Percentiles rank a stretch among this genome's conserved stretches.
Evolutionary conservation across 2,329 filamentous ascomycete genomes (phyloP).

Genomic region (Aspergillus fructus): DNA sequence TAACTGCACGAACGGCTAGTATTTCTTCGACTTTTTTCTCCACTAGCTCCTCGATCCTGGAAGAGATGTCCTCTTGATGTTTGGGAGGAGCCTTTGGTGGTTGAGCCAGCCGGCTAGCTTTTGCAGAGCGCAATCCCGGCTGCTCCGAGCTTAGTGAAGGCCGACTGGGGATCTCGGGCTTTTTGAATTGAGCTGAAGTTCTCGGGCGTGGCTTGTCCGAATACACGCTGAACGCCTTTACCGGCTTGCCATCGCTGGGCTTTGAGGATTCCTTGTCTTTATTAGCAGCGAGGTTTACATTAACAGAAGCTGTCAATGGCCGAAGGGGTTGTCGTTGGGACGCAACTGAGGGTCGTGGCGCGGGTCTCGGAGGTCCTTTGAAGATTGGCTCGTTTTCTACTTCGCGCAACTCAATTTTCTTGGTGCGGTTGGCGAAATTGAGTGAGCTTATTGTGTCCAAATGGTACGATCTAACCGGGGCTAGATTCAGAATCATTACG

Average conservation of each 20-base stretch:
- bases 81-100: constrained; percentile 29
- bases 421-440: constrained; percentile 92
- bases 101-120: constrained; percentile 42
- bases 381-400: constrained; percentile 94
- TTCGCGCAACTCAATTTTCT: constrained; percentile 93
- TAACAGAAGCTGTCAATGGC: constrained; percentile 72
- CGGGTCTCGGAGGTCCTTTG: constrained; percentile 67
- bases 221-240: constrained; percentile 84
- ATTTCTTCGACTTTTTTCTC: constrained; percentile 90
- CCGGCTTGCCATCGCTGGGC: constrained; percentile 65
- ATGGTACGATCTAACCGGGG: constrained; percentile 88
- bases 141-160: constrained; percentile 39
- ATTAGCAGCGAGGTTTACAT: constrained; percentile 62
- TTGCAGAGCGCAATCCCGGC: constrained; percentile 47
- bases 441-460: constrained; percentile 90
- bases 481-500: constrained; percentile 93
- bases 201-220: constrained; percentile 63
- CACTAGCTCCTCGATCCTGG: constrained; percentile 85
- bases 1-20: constrained; percentile 69
- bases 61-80: constrained; percentile 58
- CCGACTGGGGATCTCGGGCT: constrained; percentile 47
- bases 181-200: constrained; percentile 39
- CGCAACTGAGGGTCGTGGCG: constrained; percentile 37
- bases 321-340: constrained; percentile 73
- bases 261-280: constrained; percentile 53